Evolutionary conservation across 345 rosid species (phyloP), one percentile per base, ranked within the genome.

Genomic region (Acer campestre): DNA sequence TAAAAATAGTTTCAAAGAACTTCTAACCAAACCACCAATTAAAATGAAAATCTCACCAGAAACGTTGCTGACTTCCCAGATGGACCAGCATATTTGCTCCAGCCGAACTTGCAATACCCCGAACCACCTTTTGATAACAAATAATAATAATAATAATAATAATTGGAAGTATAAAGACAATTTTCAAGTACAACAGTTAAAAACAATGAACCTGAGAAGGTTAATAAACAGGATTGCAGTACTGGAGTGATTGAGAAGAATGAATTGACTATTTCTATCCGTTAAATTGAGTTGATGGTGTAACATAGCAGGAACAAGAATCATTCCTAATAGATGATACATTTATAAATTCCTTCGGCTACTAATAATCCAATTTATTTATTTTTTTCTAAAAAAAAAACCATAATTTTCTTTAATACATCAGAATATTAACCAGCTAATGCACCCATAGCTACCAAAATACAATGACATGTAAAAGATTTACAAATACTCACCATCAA

Each of bases 91-190:
- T 75, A 86, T 77, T 91, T 91, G 88, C 94, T 95, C 99, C 99
- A 87, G 8, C 98, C 99, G 85, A 61, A 93, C 80, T 95, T 95
- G 82, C 97, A 92, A 78, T 93, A 93, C 59, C 99, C 99, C 42
- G 98, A 92, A 71, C 99, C 97, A 84, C 98, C 99, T 95, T 70
- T 76, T 64, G 56, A 74, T 9, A 58, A 42, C n/a, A 58, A 59
- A 22, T 16, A 18, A 20, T 35, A 35, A 35, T 4, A 35, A 35
- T 35, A 35, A 35, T 31, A 4, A 31, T 4, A 31, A 31, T 35
- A 35, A 35, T 70, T 17, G 14, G 29, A 73, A 58, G 14, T 79
- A 23, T 51, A 22, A 35, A 61, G 7, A 48, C 61, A 16, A 18
- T 25, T 44, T 44, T 29, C 5, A 64, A 65, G 38, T 16, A 42